A percentile compares a stretch with the other conserved stretches of the same genome.
These are phyloP conservation scores for Paramyrothecium sp. DNA, from an alignment of 2,329 filamentous ascomycete genomes.

Conservation along the genomic window DNA sequence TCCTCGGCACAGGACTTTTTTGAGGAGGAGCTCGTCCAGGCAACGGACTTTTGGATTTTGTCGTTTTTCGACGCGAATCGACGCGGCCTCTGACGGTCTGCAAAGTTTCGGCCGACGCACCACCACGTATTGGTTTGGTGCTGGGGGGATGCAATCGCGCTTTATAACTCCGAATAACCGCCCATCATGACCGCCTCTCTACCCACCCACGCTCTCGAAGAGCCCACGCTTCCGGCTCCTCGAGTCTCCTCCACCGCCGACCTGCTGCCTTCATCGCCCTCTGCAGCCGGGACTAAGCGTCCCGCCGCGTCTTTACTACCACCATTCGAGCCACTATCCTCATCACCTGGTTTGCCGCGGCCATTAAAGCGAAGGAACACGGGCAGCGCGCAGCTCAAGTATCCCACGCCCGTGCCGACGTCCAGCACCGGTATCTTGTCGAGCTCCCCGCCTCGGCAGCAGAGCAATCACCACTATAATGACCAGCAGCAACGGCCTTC, in stretches of 20 bases:
- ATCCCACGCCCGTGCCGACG: slow-evolving; percentile 91
- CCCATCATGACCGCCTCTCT: slow-evolving; percentile 40
- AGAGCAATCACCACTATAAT: background rate
- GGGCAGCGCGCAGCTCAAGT: slow-evolving; percentile 59
- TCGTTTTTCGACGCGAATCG: background rate
- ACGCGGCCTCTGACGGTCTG: background rate
- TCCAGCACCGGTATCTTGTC: slow-evolving; percentile 90
- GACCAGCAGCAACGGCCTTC: slow-evolving; percentile 36
- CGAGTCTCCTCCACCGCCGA: slow-evolving; percentile 9
- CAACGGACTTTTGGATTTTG: background rate
- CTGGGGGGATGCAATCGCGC: background rate
- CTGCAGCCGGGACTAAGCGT: slow-evolving; percentile 53
- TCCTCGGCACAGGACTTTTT: background rate
- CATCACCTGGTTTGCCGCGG: slow-evolving; percentile 70
- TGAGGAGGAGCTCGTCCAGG: background rate
- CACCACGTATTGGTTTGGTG: background rate
- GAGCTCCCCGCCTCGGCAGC: slow-evolving; percentile 69
- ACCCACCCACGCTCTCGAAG: slow-evolving; percentile 22
- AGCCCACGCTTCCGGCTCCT: slow-evolving; percentile 32
- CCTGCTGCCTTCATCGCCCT: slow-evolving; percentile 11
- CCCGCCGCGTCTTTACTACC: slow-evolving; percentile 69
- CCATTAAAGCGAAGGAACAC: slow-evolving; percentile 65
- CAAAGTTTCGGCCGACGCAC: background rate
- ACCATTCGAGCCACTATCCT: slow-evolving; percentile 77
- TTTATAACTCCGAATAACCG: slow-evolving; percentile 10